These are phyloP conservation scores for Xanthoconium stramineum DNA, from an alignment of 768 basidiomycete genomes.

Conservation along the genomic window DNA sequence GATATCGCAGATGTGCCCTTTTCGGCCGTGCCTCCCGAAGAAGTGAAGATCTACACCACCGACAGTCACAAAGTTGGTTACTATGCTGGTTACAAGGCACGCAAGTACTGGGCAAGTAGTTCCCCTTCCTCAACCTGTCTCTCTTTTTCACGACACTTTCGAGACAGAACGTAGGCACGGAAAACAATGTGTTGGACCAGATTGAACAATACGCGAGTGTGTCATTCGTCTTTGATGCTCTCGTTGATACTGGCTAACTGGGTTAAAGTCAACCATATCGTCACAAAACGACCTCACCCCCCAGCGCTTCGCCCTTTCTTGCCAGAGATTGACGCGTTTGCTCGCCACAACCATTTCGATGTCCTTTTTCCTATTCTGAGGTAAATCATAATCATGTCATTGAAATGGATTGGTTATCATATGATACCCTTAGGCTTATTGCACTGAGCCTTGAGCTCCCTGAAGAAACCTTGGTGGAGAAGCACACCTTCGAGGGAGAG, in stretches of 20 bases:
- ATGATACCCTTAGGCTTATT: slow-evolving; percentile 35
- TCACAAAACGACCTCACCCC: slow-evolving; percentile 46
- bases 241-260: background rate
- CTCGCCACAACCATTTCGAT: slow-evolving; percentile 48
- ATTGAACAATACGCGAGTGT: slow-evolving; percentile 59
- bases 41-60: slow-evolving; percentile 38
- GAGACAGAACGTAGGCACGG: slow-evolving; percentile 50
- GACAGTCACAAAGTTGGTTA: slow-evolving; percentile 40
- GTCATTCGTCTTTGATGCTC: slow-evolving; percentile 11
- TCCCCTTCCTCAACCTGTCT: background rate
- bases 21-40: slow-evolving; percentile 37
- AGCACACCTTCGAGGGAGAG: slow-evolving; percentile 40
- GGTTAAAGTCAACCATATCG: slow-evolving; percentile 43
- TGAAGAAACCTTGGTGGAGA: slow-evolving; percentile 48
- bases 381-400: slow-evolving; percentile 18
- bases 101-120: slow-evolving; percentile 44
- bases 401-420: background rate
- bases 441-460: slow-evolving; percentile 51
- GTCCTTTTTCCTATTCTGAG: slow-evolving; percentile 47
- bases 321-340: slow-evolving; percentile 50
- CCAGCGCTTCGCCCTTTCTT: slow-evolving; percentile 45
- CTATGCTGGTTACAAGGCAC: slow-evolving; percentile 49
- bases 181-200: slow-evolving; percentile 55
- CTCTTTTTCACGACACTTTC: background rate
- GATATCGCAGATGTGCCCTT: slow-evolving; percentile 48